These are phyloP conservation scores for Penicillium cinerascens DNA, from an alignment of 495 filamentous ascomycete species.

Conservation along the genomic window DNA sequence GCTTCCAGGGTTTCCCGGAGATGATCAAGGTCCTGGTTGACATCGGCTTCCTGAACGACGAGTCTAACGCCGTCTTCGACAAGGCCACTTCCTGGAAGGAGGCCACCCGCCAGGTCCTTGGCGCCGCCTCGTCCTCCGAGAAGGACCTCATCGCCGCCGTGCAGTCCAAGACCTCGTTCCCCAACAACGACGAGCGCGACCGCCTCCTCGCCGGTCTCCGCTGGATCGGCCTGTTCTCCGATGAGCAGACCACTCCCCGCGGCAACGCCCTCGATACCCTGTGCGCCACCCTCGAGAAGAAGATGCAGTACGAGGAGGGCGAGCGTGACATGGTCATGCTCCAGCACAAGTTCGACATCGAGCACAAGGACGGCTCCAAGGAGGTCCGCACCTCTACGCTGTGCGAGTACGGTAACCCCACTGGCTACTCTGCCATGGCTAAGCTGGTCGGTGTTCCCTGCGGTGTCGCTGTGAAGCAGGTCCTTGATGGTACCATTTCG, in stretches of 20 bases:
- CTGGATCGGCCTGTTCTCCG: conserved; percentile 87
- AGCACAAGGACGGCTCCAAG: conserved; percentile 69
- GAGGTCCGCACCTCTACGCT: conserved; percentile 80
- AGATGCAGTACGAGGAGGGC: conserved; percentile 81
- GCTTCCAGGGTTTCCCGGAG: conserved; percentile 84
- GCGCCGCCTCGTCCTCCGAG: conserved; percentile 56
- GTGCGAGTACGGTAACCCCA: conserved; percentile 78
- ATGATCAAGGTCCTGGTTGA: conserved; percentile 84
- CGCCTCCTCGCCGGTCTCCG: conserved; percentile 72
- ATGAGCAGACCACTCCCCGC: conserved; percentile 65
- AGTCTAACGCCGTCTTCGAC: conserved; percentile 57
- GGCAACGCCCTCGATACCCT: conserved; percentile 86
- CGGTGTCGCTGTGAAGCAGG: conserved; percentile 68
- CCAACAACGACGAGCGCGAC: conserved; percentile 65
- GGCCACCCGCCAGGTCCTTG: conserved; percentile 69
- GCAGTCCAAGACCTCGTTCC: conserved; percentile 69
- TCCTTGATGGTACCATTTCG: conserved; percentile 75
- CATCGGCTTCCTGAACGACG: conserved; percentile 74
- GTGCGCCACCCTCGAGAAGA: conserved; percentile 84
- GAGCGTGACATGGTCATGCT: conserved; percentile 88
- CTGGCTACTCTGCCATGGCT: conserved; percentile 87
- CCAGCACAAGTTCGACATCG: conserved; percentile 91
- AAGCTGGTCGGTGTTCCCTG: conserved; percentile 70
- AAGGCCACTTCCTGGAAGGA: conserved; percentile 71
- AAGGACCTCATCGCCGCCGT: conserved; percentile 70